These are phyloP conservation scores for Alternaria rosae DNA, from an alignment of 2,329 filamentous ascomycete genomes.

Conservation along the genomic window DNA sequence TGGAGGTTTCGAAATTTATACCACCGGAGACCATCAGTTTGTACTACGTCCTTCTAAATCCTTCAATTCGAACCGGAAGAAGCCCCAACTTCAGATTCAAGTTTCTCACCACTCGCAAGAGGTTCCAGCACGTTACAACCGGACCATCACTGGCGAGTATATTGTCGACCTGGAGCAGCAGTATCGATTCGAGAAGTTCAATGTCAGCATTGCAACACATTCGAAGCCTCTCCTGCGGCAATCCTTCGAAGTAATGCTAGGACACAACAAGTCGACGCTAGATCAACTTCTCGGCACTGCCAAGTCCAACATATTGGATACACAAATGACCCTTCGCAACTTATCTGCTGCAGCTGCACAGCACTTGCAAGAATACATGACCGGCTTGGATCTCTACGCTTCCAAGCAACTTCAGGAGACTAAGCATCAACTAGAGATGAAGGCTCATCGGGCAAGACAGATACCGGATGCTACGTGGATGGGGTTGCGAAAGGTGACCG, in stretches of 20 bases:
- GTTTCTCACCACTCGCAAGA: constrained; percentile 55
- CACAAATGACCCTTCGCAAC: constrained; percentile 29
- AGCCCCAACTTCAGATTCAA: constrained; percentile 58
- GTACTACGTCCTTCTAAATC: constrained; percentile 59
- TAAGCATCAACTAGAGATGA: constrained; percentile 12
- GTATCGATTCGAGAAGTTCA: constrained; percentile 58
- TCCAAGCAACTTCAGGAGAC: constrained; percentile 14
- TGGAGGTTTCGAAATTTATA: constrained; percentile 60
- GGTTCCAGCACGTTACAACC: constrained; percentile 55
- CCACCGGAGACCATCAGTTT: constrained; percentile 63
- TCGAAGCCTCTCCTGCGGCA: constrained; percentile 49
- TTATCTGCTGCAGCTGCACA: constrained; percentile 28
- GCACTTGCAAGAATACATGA: constrained; percentile 16
- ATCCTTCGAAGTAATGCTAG: constrained; percentile 43
- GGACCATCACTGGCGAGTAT: constrained; percentile 62
- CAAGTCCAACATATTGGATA: constrained; percentile 26
- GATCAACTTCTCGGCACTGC: constrained; percentile 29
- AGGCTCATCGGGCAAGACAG: constrained; percentile 19
- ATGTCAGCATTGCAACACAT: constrained; percentile 55
- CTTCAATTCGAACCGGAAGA: constrained; percentile 52
- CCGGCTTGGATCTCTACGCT: constrained; percentile 10
- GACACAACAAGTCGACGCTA: constrained; percentile 41
- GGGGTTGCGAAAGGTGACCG: constrained; percentile 32
- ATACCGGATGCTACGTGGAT: constrained; percentile 32
- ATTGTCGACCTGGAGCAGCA: constrained; percentile 59